phyloP scores from a whole-genome alignment of 306 rosid species.

The Rosa rugosa region DNA sequence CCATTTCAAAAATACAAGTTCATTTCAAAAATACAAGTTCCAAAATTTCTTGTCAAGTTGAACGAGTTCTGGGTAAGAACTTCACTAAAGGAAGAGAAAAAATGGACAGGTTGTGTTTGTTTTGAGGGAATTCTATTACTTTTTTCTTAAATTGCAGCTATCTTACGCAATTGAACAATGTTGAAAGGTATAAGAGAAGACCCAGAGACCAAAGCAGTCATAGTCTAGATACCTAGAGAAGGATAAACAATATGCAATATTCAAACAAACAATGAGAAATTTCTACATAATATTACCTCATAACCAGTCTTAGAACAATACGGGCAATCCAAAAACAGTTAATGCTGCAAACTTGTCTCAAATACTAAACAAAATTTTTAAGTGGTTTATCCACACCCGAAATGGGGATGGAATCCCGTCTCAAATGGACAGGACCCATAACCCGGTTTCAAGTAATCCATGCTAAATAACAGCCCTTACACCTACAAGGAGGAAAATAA shows the following conservation, averaged over 20 bases:
- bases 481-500: constrained; percentile 32
- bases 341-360: constrained; percentile 26
- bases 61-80: not conserved
- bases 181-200: not conserved
- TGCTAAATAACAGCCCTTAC: constrained; percentile 28
- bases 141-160: not conserved
- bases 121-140: not conserved
- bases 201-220: not conserved
- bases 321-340: constrained; percentile 25
- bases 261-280: not conserved
- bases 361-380: constrained; percentile 44
- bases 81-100: not conserved
- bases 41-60: not conserved
- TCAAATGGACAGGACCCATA: constrained; percentile 27
- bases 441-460: constrained; percentile 30
- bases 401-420: constrained; percentile 28
- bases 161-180: not conserved
- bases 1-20: not conserved
- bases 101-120: not conserved
- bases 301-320: constrained; percentile 20
- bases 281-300: constrained; percentile 6
- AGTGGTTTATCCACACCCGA: constrained; percentile 33
- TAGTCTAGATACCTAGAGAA: too few species aligned
- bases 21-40: not conserved
- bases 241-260: not conserved